phyloP scores from a whole-genome alignment of 768 basidiomycete genomes.

The Mycena belliarum region DNA sequence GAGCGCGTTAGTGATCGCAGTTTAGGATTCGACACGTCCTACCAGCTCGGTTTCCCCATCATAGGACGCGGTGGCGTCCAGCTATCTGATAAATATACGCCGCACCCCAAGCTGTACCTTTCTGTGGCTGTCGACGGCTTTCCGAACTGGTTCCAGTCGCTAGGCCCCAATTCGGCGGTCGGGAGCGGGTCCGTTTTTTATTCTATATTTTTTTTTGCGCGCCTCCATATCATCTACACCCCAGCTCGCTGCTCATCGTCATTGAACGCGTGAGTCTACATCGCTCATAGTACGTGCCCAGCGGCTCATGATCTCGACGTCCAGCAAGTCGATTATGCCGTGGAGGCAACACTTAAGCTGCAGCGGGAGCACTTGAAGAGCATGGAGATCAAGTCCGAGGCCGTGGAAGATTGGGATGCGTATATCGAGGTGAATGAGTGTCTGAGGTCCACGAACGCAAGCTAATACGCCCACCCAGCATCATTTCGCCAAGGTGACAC shows the following conservation, averaged over 20 bases:
- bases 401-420: slow-evolving; percentile 62
- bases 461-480: slow-evolving; percentile 3
- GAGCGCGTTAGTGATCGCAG: neutral
- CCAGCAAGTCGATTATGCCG: slow-evolving; percentile 56
- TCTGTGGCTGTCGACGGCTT: slow-evolving; percentile 61
- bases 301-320: neutral
- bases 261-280: slow-evolving; percentile 41
- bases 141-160: slow-evolving; percentile 64
- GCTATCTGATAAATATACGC: slow-evolving; percentile 54
- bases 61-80: slow-evolving; percentile 54
- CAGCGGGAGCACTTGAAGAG: slow-evolving; percentile 64
- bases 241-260: slow-evolving; percentile 51
- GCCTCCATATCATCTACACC: too few relatives aligned
- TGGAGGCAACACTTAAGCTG: slow-evolving; percentile 56
- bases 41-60: slow-evolving; percentile 48
- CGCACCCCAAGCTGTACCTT: slow-evolving; percentile 60
- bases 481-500: slow-evolving; percentile 43
- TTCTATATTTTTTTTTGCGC: neutral
- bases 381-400: slow-evolving; percentile 58
- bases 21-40: slow-evolving; percentile 55
- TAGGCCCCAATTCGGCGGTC: slow-evolving; percentile 59
- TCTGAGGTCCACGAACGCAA: neutral
- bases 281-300: too few relatives aligned
- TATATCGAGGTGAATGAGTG: slow-evolving; percentile 49
- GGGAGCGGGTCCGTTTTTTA: slow-evolving; percentile 28